phyloP scores from a whole-genome alignment of 495 filamentous ascomycete genomes.

The Rostrohypoxylon terebratum region DNA sequence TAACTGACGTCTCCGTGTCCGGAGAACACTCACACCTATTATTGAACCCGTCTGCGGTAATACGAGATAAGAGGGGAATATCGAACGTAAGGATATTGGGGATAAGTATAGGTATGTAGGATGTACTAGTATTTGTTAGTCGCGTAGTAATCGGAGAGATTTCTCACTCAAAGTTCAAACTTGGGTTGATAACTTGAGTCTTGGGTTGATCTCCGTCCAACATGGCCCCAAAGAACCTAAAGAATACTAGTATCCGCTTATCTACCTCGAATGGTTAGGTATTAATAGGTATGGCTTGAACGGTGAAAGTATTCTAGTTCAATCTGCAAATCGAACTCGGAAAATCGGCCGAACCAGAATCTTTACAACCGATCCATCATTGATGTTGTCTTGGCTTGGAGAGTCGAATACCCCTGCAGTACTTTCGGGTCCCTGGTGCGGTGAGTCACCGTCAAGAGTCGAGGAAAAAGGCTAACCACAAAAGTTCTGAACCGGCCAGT shows the following conservation, averaged over 20 bases:
- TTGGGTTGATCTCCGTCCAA: conserved; percentile 1
- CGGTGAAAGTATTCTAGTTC: not conserved
- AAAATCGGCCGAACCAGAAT: not conserved
- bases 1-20: conserved; percentile 25
- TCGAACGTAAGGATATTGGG: not conserved
- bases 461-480: not conserved
- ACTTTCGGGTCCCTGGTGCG: not conserved
- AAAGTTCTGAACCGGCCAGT: not conserved
- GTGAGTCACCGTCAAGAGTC: conserved; percentile 6
- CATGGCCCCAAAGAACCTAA: not conserved
- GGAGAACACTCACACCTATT: conserved; percentile 13
- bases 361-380: not conserved
- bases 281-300: not conserved
- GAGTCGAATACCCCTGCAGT: not conserved
- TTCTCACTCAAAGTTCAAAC: not conserved
- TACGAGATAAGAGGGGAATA: not conserved
- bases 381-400: not conserved
- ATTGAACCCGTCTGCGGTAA: not conserved
- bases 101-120: no score
- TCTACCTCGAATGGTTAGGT: not conserved
- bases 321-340: not conserved
- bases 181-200: no score
- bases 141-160: conserved; percentile 1
- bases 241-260: not conserved
- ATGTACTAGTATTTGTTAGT: not conserved